A percentile compares a stretch with the other conserved stretches of the same genome.
phyloP scores from a whole-genome alignment of 345 rosid species.

The Brassica incana region DNA sequence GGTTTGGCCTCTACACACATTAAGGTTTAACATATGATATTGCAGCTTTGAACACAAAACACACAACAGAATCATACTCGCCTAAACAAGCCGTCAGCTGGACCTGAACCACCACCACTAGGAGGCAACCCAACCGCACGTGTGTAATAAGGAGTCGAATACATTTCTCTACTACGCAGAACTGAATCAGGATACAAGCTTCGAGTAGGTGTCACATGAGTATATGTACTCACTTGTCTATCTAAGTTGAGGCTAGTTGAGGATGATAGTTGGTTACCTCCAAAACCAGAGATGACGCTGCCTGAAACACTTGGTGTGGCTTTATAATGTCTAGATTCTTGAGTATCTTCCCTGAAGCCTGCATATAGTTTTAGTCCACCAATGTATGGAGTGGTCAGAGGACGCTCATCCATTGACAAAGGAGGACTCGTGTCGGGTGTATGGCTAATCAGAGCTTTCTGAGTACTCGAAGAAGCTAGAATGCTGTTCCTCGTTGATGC shows the following conservation, averaged over 20 bases:
- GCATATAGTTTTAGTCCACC: conserved; percentile 41
- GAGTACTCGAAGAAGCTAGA: conserved; percentile 40
- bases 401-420: conserved; percentile 15
- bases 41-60: background rate
- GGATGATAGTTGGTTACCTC: conserved; percentile 24
- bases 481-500: conserved; percentile 29
- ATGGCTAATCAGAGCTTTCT: conserved; percentile 45
- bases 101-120: conserved; percentile 38
- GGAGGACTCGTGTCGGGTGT: conserved; percentile 30
- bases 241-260: conserved; percentile 35
- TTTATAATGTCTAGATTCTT: conserved; percentile 19
- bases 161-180: conserved; percentile 15
- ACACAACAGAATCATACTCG: conserved; percentile 25
- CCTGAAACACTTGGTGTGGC: conserved; percentile 40
- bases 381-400: conserved; percentile 34
- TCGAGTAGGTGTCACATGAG: conserved; percentile 34
- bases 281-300: conserved; percentile 17
- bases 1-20: conserved; percentile 12
- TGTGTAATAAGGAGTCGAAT: conserved; percentile 36
- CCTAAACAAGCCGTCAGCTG: conserved; percentile 28
- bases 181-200: conserved; percentile 43
- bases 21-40: background rate
- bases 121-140: conserved; percentile 43
- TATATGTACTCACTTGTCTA: conserved; percentile 36
- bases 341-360: conserved; percentile 40